Conservation (phyloP, 2,329 filamentous ascomycete genomes). For the Talaromyces sp. region DNA sequence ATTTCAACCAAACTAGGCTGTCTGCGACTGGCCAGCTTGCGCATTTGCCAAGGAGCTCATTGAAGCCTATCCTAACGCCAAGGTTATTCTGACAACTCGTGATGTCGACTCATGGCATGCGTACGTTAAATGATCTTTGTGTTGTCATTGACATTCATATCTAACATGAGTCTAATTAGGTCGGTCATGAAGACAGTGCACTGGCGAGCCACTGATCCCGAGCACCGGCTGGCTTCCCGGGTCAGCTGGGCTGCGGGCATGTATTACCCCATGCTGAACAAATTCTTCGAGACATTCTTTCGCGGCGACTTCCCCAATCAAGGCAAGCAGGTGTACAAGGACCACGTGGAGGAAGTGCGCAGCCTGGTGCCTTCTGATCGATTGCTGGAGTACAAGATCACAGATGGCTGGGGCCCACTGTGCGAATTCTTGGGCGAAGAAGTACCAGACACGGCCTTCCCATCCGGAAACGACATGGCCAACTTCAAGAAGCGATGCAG, state of each 20-base stretch:
- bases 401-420: conserved; percentile 49
- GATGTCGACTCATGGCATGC: conserved; percentile 61
- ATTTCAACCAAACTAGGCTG: conserved; percentile 38
- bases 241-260: conserved; percentile 60
- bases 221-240: conserved; percentile 51
- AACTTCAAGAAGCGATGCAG: conserved; percentile 51
- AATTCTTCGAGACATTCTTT: conserved; percentile 49
- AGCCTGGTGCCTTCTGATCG: conserved; percentile 43
- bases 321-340: conserved; percentile 57
- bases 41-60: conserved; percentile 65
- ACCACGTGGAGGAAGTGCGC: conserved; percentile 50
- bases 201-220: conserved; percentile 61
- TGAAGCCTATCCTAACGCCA: conserved; percentile 65
- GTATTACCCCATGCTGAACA: conserved; percentile 47
- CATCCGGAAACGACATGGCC: conserved; percentile 49
- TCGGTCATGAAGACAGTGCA: conserved; percentile 63
- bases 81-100: conserved; percentile 62
- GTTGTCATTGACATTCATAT: conserved; percentile 1
- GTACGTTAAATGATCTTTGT: conserved; percentile 20
- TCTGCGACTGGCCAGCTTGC: conserved; percentile 64
- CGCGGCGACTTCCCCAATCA: conserved; percentile 60
- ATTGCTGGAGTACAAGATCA: conserved; percentile 49
- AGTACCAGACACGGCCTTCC: conserved; percentile 45
- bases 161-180: conserved; percentile 13
- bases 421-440: conserved; percentile 51